Base-by-base conservation (phyloP, 1,284 basidiomycete species). In the Fistulinella cinereoalba region DNA sequence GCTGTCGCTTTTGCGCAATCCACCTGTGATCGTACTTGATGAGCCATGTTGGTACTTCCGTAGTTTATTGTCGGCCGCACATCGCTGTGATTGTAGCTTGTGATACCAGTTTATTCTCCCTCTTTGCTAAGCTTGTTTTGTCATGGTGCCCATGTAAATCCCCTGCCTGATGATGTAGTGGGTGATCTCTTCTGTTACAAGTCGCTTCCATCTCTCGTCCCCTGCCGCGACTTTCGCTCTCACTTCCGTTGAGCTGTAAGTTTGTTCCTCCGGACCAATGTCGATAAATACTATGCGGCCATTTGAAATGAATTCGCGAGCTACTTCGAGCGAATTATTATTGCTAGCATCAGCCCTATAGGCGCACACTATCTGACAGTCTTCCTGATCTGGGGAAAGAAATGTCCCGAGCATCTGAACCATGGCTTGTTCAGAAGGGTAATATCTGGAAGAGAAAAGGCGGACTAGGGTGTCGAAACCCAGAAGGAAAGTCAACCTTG, bases 401-500 rank as follows among this genome's bases (percentile, higher is more conserved):
- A 93, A 88, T 12, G 62, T 66, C n/a, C 60, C 63, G 19, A 94
- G 71, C 8, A 79, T 73, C 5, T 55, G 51, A 37, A 70, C 56
- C 81, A 94, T 91, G 6, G 56, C 63, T 3, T 65, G 61, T 19
- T 72, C 69, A 38, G 77, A 75, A 3, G 68, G 66, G 59, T 97
- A 97, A 67, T 93, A 98, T 31, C 80, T 80, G 1, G 83, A 78
- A 13, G 85, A 79, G 47, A 97, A 85, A 41, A 97, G 78, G 8
- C 96, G 83, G 47, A 85, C 79, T 24, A 98, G 76, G 1, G 96
- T 99, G 62, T 99, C 96, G 44, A 83, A 81, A 9, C 95, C 95
- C 45, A 96, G 71, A 21, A 92, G 67, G 62, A 91, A 92, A 10
- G 77, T 75, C 16, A 91, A 65, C 46, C 77, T 69, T 3, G 73